Evolutionary conservation across 1,139 yeast species (phyloP).

Genomic region (Magnusiomyces paraingens): DNA sequence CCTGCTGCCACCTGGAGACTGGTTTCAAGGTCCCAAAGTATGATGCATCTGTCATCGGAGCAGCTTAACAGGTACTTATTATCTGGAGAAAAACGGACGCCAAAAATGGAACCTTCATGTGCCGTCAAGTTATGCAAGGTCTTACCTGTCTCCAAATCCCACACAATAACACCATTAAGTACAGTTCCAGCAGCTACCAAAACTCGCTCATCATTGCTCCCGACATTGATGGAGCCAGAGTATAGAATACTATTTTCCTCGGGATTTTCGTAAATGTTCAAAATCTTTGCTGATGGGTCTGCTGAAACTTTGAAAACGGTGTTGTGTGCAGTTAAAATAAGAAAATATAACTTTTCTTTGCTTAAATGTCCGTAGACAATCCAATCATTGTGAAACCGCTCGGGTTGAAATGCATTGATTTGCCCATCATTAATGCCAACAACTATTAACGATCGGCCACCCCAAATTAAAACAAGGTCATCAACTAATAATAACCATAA

Average conservation of each 20-base stretch:
- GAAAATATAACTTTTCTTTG: slow-evolving; percentile 40
- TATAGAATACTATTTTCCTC: slow-evolving; percentile 78
- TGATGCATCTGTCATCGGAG: slow-evolving; percentile 88
- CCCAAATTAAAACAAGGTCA: slow-evolving; percentile 48
- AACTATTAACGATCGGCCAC: slow-evolving; percentile 58
- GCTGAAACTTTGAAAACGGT: slow-evolving; percentile 48
- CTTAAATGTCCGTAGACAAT: slow-evolving; percentile 3
- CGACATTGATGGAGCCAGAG: slow-evolving; percentile 66
- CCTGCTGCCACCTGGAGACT: slow-evolving; percentile 67
- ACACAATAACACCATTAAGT: slow-evolving; percentile 75
- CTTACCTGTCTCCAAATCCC: slow-evolving; percentile 44
- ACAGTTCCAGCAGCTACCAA: slow-evolving; percentile 86
- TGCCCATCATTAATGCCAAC: slow-evolving; percentile 26
- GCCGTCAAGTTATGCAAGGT: slow-evolving; percentile 53
- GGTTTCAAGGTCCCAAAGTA: slow-evolving; percentile 53
- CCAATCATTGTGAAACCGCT: slow-evolving; percentile 7
- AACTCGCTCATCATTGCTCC: slow-evolving; percentile 37
- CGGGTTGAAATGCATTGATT: neutral
- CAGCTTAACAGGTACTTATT: slow-evolving; percentile 65
- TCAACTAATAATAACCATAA: slow-evolving; percentile 12
- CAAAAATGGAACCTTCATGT: slow-evolving; percentile 90
- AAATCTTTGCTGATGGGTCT: slow-evolving; percentile 26
- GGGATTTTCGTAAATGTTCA: slow-evolving; percentile 42
- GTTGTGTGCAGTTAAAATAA: slow-evolving; percentile 74
- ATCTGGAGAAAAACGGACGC: slow-evolving; percentile 54